These are phyloP conservation scores for Leishmania aethiopica DNA, from an alignment of 208 protist species.

Conservation along the genomic window DNA sequence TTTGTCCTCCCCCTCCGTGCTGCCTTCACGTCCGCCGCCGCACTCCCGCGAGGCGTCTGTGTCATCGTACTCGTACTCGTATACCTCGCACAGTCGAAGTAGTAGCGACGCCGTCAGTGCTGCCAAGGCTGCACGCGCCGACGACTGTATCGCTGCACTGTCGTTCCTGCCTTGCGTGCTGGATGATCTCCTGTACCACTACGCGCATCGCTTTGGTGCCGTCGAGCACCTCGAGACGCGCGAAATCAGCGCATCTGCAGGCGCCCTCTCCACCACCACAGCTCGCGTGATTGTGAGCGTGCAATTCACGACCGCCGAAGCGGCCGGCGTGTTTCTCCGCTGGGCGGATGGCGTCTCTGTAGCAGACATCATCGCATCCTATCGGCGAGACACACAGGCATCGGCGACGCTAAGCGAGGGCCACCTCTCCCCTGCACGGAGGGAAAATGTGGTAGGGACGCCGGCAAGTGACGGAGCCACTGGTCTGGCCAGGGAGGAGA, in stretches of 20 bases:
- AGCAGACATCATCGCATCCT: conserved; percentile 2
- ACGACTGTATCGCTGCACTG: neutral
- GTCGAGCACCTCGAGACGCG: conserved; percentile 42
- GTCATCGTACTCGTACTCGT: conserved; percentile 18
- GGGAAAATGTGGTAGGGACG: neutral
- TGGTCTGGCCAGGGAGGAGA: neutral
- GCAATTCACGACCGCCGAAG: conserved; percentile 60
- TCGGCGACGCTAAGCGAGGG: neutral
- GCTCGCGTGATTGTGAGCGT: conserved; percentile 44
- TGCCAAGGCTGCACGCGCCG: neutral
- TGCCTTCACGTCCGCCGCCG: neutral
- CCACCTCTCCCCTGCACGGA: neutral
- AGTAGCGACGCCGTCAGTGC: neutral
- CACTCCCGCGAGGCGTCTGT: conserved; percentile 2
- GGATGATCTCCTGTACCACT: conserved; percentile 27
- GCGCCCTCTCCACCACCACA: neutral
- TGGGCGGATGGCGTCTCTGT: conserved; percentile 27
- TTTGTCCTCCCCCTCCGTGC: neutral
- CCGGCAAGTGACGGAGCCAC: neutral
- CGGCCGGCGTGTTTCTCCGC: conserved; percentile 50
- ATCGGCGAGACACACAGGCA: conserved; percentile 10
- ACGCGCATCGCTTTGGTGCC: conserved; percentile 59
- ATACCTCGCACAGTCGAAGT: neutral
- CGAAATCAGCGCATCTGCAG: neutral
- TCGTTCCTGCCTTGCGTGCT: conserved; percentile 11